Percentiles rank a stretch among this genome's conserved stretches.
Evolutionary conservation across 768 basidiomycete genomes (phyloP).

Genomic region (Termitomyces sp.): DNA sequence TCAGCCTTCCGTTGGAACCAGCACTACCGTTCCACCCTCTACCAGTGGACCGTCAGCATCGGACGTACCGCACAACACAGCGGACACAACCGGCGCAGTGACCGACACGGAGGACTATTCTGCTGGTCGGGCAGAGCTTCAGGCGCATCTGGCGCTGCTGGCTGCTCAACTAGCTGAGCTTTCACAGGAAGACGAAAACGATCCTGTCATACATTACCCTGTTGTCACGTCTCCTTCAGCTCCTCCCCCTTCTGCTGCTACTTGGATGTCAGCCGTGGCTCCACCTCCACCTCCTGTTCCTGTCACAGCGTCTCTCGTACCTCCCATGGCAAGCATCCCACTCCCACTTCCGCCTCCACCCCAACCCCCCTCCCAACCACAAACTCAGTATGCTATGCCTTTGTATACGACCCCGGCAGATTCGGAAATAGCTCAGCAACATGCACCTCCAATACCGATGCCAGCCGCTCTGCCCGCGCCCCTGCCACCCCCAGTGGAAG

Average conservation of each 20-base stretch:
- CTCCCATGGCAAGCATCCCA: slow-evolving; percentile 1
- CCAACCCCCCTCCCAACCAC: neutral
- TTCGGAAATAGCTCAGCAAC: neutral
- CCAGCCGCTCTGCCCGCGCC: neutral
- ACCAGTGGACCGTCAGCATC: neutral
- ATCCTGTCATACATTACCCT: slow-evolving; percentile 11
- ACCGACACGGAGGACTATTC: neutral
- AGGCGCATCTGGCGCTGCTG: slow-evolving; percentile 67
- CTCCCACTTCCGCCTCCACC: neutral
- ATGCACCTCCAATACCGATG: neutral
- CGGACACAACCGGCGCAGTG: neutral
- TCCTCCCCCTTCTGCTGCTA: neutral
- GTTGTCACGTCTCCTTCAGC: neutral
- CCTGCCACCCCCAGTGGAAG: neutral
- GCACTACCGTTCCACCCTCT: neutral
- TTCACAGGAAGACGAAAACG: slow-evolving; percentile 38
- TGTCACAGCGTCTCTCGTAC: neutral
- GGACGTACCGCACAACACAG: neutral
- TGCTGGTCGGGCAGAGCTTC: slow-evolving; percentile 52
- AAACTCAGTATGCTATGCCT: neutral
- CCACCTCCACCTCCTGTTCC: neutral
- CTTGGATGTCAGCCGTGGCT: neutral
- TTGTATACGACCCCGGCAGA: neutral
- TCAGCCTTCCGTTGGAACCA: slow-evolving; percentile 1
- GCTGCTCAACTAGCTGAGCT: slow-evolving; percentile 71